phyloP scores from a whole-genome alignment of 73 alveolate genomes.

The Blepharisma japonicum region DNA sequence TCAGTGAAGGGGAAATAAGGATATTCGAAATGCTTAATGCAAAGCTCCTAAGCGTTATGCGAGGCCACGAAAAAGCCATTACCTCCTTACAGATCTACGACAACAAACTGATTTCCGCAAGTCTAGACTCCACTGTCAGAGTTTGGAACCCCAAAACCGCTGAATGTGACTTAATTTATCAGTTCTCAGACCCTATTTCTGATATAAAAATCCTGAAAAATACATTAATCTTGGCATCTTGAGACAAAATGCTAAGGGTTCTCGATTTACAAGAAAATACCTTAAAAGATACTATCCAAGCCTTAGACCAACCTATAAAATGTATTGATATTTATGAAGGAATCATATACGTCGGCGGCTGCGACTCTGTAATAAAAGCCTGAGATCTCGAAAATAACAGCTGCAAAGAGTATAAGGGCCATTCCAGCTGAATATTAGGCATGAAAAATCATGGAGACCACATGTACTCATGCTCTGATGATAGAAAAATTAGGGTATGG shows the following conservation, averaged over 20 bases:
- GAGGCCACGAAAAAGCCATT: conserved; percentile 55
- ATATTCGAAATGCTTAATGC: conserved; percentile 41
- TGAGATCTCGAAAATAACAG: conserved; percentile 55
- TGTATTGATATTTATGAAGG: conserved; percentile 39
- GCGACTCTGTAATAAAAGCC: conserved; percentile 57
- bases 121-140: conserved; percentile 83
- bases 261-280: conserved; percentile 60
- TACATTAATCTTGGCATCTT: conserved; percentile 56
- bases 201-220: conserved; percentile 34
- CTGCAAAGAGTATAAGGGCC: conserved; percentile 50
- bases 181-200: conserved; percentile 69
- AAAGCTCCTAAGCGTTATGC: conserved; percentile 39
- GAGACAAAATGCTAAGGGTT: conserved; percentile 67
- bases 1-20: conserved; percentile 60
- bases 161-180: conserved; percentile 45
- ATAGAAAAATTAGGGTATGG: conserved; percentile 77
- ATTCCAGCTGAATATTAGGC: conserved; percentile 73
- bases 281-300: conserved; percentile 54
- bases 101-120: conserved; percentile 63
- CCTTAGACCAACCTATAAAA: conserved; percentile 68
- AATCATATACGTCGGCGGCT: conserved; percentile 58
- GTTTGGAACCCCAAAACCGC: conserved; percentile 72
- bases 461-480: conserved; percentile 76
- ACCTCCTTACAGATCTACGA: conserved; percentile 56
- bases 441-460: conserved; percentile 47